These are phyloP conservation scores for Olyra latifolia DNA, from an alignment of 176 grass and related monocot genomes.

Conservation along the genomic window DNA sequence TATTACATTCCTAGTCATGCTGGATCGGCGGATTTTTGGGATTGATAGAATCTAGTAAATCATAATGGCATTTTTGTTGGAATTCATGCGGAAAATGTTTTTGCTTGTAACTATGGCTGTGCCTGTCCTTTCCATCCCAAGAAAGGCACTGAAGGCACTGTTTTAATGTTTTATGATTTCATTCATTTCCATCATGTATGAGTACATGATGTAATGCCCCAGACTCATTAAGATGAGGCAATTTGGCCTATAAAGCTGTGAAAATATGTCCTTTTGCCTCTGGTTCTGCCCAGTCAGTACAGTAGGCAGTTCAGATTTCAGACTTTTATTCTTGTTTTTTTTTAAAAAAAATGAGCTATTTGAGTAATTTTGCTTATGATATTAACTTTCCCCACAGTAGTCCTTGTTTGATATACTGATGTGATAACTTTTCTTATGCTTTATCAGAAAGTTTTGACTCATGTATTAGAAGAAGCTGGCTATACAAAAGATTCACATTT, in stretches of 20 bases:
- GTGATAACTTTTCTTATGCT: neutral
- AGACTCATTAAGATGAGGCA: neutral
- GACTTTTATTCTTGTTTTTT: neutral
- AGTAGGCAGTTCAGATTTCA: neutral
- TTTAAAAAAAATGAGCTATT: neutral
- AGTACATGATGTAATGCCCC: neutral
- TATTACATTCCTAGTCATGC: neutral
- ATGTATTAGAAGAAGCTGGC: slow-evolving; percentile 83
- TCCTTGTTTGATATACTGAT: slow-evolving; percentile 8
- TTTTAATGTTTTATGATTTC: neutral
- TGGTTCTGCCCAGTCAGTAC: neutral
- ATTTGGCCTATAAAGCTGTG: neutral
- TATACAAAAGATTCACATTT: slow-evolving; percentile 67
- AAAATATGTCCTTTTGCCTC: neutral
- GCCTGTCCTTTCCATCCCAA: neutral
- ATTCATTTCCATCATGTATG: neutral
- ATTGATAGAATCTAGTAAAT: neutral
- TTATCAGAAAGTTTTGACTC: slow-evolving; percentile 67
- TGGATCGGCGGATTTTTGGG: neutral
- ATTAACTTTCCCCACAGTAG: neutral
- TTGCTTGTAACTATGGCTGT: neutral
- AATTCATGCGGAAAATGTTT: neutral
- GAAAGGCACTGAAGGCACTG: neutral
- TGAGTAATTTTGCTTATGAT: neutral
- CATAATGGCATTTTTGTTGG: neutral